A percentile compares a stretch with the other conserved stretches of the same genome.
Conservation (phyloP, 2,329 filamentous ascomycete genomes). For the Botrytis cinerea region DNA sequence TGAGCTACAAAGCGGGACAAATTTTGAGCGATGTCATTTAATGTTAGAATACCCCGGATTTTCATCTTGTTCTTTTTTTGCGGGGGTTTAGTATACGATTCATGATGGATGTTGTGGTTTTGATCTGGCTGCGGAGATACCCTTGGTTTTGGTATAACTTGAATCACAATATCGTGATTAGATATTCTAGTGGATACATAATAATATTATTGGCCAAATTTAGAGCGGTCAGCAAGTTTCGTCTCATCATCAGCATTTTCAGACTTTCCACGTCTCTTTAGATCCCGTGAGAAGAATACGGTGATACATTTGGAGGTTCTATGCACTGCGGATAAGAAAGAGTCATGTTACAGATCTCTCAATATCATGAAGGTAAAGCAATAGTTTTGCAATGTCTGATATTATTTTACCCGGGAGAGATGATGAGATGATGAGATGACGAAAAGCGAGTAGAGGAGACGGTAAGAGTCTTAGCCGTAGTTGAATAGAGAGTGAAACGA, state of each 20-base stretch:
- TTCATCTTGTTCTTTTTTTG: conserved; percentile 5
- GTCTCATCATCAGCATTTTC: not conserved
- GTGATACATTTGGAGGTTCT: rapidly evolving
- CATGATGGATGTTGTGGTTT: not conserved
- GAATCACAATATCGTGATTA: not conserved
- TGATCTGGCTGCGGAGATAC: conserved; percentile 7
- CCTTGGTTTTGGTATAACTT: not conserved
- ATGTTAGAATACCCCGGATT: not conserved
- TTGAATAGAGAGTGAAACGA: not conserved
- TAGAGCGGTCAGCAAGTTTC: not conserved
- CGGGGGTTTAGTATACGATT: not conserved
- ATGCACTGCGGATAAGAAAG: too few species aligned
- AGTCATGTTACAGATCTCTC: not conserved
- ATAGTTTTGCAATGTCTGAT: not conserved
- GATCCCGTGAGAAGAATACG: not conserved
- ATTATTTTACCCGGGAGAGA: not conserved
- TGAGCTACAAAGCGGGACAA: not conserved
- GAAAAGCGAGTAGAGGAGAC: not conserved
- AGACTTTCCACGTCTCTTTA: not conserved
- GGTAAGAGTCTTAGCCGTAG: not conserved
- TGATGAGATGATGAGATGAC: not conserved
- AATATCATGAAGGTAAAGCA: not conserved
- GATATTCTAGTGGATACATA: not conserved
- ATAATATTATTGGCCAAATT: not conserved
- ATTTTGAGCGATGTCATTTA: not conserved